Evolutionary conservation across 805 yeast species (phyloP).

Genomic region (Groenewaldozyma salmanticensis): DNA sequence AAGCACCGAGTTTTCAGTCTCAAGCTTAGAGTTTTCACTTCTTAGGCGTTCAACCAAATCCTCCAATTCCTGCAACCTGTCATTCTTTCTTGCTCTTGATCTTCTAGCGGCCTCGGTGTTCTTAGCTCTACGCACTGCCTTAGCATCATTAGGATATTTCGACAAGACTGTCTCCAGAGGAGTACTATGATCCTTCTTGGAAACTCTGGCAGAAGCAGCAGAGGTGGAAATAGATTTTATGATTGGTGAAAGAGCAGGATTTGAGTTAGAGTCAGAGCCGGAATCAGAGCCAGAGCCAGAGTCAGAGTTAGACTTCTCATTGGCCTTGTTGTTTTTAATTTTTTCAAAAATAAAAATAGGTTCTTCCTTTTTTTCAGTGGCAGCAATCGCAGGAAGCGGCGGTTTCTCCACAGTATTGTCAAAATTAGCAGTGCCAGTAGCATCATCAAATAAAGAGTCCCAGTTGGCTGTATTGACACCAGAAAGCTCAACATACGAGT

Average conservation of each 20-base stretch:
- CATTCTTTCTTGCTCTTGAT: constrained; percentile 86
- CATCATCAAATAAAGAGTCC: background rate
- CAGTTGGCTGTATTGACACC: background rate
- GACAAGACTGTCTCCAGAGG: constrained; percentile 54
- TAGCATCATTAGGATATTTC: constrained; percentile 48
- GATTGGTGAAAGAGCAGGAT: constrained; percentile 1
- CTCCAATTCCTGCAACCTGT: constrained; percentile 78
- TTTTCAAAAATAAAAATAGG: no score
- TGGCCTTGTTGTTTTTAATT: background rate
- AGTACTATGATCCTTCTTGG: constrained; percentile 4
- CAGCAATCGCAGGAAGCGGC: no score
- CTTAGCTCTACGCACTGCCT: constrained; percentile 70
- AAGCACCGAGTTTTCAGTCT: constrained; percentile 38
- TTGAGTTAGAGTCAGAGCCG: background rate
- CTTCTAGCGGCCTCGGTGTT: constrained; percentile 92
- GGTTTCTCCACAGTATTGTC: no score
- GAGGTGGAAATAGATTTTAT: background rate
- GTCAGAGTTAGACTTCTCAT: background rate
- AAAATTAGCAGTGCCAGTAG: no score
- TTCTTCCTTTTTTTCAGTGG: no score
- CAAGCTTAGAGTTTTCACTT: constrained; percentile 45
- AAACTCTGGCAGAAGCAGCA: constrained; percentile 1
- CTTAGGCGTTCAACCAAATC: constrained; percentile 57
- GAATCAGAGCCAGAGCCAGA: background rate
- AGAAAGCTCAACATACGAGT: background rate